phyloP scores from a whole-genome alignment of 352 stramenopile genomes.

The Phytopythium litorale region DNA sequence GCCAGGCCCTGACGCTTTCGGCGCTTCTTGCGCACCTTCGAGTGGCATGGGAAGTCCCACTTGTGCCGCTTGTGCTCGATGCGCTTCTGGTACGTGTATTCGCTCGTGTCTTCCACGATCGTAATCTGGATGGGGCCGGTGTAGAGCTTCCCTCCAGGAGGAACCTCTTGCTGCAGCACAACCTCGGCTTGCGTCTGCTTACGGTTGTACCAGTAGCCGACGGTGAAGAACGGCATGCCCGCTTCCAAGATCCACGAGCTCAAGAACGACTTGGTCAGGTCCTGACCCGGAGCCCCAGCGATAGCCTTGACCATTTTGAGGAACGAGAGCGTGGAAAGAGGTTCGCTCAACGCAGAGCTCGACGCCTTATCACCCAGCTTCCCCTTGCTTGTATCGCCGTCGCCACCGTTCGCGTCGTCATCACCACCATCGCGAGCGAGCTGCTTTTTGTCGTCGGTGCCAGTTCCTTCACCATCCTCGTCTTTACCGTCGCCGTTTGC shows the following conservation, averaged over 20 bases:
- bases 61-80: conserved; percentile 85
- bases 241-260: conserved; percentile 78
- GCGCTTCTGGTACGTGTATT: conserved; percentile 77
- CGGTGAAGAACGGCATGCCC: conserved; percentile 84
- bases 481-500: conserved; percentile 19
- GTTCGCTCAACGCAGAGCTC: conserved; percentile 24
- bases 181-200: conserved; percentile 86
- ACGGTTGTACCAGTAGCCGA: conserved; percentile 88
- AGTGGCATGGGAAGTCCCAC: conserved; percentile 84
- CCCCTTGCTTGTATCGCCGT: conserved; percentile 9
- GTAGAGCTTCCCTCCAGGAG: conserved; percentile 75
- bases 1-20: conserved; percentile 77
- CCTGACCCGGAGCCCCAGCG: conserved; percentile 65
- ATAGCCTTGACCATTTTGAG: conserved; percentile 81
- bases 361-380: conserved; percentile 11
- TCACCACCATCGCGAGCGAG: conserved; percentile 25
- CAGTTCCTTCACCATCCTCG: conserved; percentile 23
- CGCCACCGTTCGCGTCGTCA: conserved; percentile 30
- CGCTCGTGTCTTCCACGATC: conserved; percentile 83
- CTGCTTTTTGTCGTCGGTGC: conserved; percentile 15
- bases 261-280: conserved; percentile 79
- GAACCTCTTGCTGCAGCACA: conserved; percentile 79
- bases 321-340: conserved; percentile 75
- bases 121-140: conserved; percentile 79
- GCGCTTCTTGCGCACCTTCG: conserved; percentile 85